Base-by-base conservation (phyloP, 768 basidiomycete species). In the Tricholoma furcatifolium region DNA sequence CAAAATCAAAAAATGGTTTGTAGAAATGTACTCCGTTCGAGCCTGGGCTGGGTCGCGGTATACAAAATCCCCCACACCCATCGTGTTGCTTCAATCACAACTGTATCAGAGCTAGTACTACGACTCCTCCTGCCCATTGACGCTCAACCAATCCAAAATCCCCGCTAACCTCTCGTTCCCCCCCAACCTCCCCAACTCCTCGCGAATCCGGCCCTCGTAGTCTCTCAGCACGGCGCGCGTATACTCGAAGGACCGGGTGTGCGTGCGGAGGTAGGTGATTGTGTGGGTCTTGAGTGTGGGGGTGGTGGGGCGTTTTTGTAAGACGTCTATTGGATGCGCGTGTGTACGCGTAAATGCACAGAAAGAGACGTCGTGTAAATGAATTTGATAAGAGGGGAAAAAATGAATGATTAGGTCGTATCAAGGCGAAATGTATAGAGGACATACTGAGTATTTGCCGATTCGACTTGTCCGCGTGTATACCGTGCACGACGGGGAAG, bases 401-500 rank as follows among this genome's bases (percentile, higher is more conserved):
- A n/a, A n/a, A n/a, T n/a, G n/a, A n/a, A n/a, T n/a, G n/a, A n/a
- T n/a, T n/a, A n/a, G n/a, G n/a, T n/a, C n/a, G n/a, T n/a, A n/a
- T n/a, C n/a, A n/a, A n/a, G 1, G 10, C 6, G 21, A 12, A 10
- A 12, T 12, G n/a, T 7, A 38, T 2, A 38, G 32, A 14, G 24
- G 17, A 74, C 87, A 55, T 59, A 95, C 93, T 95, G 47, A 97
- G 75, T 32, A 98, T 78, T 67, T 88, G 87, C 31, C 83, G 79
- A 67, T 92, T 92, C 0, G 84, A 78, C 8, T 74, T 76, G 63
- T 94, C 84, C 7, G 89, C 81, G 27, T 88, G 85, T 43, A 98
- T 86, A 15, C 89, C 85, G 66, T 98, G 96, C 1, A 98, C 85
- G 31, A 98, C 77, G 0, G 94, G 95, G 71, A 98, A 98, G 3